Evolutionary conservation across 129 eudicot species (phyloP).

Genomic region (Flaveria sonorensis): DNA sequence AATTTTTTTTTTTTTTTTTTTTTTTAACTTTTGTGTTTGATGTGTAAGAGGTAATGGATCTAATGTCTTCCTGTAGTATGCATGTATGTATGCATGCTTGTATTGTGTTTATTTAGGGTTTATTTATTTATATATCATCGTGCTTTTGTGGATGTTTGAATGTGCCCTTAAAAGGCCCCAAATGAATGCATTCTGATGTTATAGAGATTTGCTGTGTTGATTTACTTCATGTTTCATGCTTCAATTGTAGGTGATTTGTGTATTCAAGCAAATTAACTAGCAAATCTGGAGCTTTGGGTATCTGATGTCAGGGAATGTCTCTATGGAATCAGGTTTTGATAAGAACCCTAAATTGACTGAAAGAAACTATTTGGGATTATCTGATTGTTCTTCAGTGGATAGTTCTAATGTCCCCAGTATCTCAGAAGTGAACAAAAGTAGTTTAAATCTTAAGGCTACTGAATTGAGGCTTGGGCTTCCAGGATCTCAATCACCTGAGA

Average conservation of each 20-base stretch:
- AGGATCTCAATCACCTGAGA: slow-evolving; percentile 69
- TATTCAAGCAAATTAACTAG: slow-evolving; percentile 18
- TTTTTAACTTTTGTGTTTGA: neutral
- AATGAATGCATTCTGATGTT: neutral
- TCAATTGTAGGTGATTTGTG: neutral
- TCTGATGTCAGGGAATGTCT: slow-evolving; percentile 57
- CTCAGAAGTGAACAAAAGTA: slow-evolving; percentile 50
- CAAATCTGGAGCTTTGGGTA: slow-evolving; percentile 13
- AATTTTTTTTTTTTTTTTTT: too few relatives aligned
- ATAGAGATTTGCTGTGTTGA: neutral
- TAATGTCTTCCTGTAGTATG: neutral
- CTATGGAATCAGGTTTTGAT: slow-evolving; percentile 41
- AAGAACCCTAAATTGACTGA: slow-evolving; percentile 47
- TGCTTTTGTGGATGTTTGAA: neutral
- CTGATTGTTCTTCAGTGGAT: slow-evolving; percentile 76
- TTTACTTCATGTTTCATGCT: neutral
- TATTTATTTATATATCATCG: neutral
- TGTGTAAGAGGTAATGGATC: slow-evolving; percentile 20
- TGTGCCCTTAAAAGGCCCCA: neutral
- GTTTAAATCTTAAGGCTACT: slow-evolving; percentile 64
- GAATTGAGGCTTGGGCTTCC: slow-evolving; percentile 87
- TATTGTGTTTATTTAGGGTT: neutral
- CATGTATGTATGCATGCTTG: too few relatives aligned
- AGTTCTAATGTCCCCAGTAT: slow-evolving; percentile 54
- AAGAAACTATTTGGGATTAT: slow-evolving; percentile 59